Evolutionary conservation across 805 yeast genomes (phyloP).

Genomic region (Starmerella gropengiesseri): DNA sequence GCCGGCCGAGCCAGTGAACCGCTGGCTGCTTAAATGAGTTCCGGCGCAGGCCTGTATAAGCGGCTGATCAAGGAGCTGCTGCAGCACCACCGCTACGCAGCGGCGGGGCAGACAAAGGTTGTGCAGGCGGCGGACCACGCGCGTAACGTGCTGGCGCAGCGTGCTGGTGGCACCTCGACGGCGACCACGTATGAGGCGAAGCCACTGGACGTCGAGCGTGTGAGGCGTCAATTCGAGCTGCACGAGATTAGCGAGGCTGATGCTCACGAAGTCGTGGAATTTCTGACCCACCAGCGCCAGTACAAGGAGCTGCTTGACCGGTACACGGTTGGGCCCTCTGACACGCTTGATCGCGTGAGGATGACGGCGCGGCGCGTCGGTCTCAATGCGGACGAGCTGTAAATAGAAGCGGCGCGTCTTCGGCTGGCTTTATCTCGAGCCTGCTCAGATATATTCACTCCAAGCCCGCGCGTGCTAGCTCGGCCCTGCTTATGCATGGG

Average conservation of each 20-base stretch:
- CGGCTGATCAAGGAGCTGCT: constrained; percentile 12
- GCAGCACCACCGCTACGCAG: constrained; percentile 13
- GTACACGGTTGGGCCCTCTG: constrained; percentile 70
- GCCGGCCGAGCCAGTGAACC: too few relatives aligned
- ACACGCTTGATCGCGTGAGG: constrained; percentile 65
- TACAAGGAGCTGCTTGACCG: constrained; percentile 72
- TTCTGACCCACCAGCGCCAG: constrained; percentile 58
- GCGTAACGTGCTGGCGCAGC: constrained; percentile 1
- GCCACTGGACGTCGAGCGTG: constrained; percentile 31
- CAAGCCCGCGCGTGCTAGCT: too few relatives aligned
- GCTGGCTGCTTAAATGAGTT: too few relatives aligned
- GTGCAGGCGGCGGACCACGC: constrained; percentile 8
- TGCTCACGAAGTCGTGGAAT: constrained; percentile 43
- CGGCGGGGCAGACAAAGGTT: constrained; percentile 11
- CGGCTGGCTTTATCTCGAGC: background rate
- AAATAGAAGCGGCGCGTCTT: background rate
- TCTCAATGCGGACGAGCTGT: constrained; percentile 34
- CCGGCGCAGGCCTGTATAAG: constrained; percentile 25
- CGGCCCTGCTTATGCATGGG: too few relatives aligned
- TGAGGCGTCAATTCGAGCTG: constrained; percentile 45
- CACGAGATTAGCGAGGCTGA: constrained; percentile 9
- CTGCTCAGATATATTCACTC: too few relatives aligned
- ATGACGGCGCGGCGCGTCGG: constrained; percentile 88
- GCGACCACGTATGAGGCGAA: constrained; percentile 6
- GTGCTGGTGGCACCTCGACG: constrained; percentile 2